Percentiles rank a stretch among this genome's conserved stretches.
Conservation (phyloP, 73 alveolate genomes). For the Stentor roeselii region DNA sequence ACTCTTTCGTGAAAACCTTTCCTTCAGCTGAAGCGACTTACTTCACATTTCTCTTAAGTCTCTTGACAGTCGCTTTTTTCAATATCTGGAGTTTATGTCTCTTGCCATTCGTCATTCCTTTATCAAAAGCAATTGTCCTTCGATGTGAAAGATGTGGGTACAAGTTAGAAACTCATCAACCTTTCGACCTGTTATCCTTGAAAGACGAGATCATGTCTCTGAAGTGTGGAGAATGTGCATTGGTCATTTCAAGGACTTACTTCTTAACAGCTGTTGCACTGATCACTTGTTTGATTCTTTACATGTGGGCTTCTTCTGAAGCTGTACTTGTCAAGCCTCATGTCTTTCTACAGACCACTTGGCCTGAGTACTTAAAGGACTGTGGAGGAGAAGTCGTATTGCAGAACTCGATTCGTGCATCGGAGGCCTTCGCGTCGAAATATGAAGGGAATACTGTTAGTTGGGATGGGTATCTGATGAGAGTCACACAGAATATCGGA, state of each 20-base stretch:
- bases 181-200: slow-evolving; percentile 47
- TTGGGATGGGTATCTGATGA: slow-evolving; percentile 84
- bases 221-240: slow-evolving; percentile 26
- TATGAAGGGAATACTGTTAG: slow-evolving; percentile 63
- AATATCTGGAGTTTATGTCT: slow-evolving; percentile 42
- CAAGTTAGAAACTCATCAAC: slow-evolving; percentile 36
- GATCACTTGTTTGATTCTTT: not conserved
- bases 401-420: slow-evolving; percentile 72
- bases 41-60: slow-evolving; percentile 28
- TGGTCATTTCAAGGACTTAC: slow-evolving; percentile 20
- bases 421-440: slow-evolving; percentile 59
- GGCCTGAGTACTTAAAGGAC: slow-evolving; percentile 79
- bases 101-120: slow-evolving; percentile 47
- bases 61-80: slow-evolving; percentile 34
- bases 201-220: slow-evolving; percentile 26
- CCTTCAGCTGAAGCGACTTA: slow-evolving; percentile 54
- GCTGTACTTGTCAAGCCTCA: not conserved
- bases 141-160: slow-evolving; percentile 53
- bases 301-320: slow-evolving; percentile 4
- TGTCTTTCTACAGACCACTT: slow-evolving; percentile 32
- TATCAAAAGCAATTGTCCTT: slow-evolving; percentile 49
- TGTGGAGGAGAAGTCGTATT: slow-evolving; percentile 83
- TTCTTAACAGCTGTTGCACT: not conserved
- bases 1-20: slow-evolving; percentile 46
- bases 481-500: slow-evolving; percentile 26